A percentile compares a stretch with the other conserved stretches of the same genome.
phyloP scores from a whole-genome alignment of 805 yeast genomes.

The Candida xiaguanensis region DNA sequence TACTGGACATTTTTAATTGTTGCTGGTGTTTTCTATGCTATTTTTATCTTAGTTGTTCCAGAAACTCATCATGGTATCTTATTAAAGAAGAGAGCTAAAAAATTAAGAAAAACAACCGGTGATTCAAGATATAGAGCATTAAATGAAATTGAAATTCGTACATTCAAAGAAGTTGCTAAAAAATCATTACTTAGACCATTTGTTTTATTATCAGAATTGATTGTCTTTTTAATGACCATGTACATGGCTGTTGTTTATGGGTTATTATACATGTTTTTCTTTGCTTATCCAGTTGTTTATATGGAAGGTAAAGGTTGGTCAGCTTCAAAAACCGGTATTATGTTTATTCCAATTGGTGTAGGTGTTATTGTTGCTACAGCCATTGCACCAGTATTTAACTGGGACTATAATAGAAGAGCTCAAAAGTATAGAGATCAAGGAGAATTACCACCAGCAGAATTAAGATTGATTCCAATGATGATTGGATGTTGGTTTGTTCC shows the following conservation, averaged over 20 bases:
- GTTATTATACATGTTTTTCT: slow-evolving; percentile 37
- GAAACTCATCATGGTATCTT: slow-evolving; percentile 62
- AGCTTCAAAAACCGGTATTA: slow-evolving; percentile 32
- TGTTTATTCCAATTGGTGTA: slow-evolving; percentile 37
- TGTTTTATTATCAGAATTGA: slow-evolving; percentile 28
- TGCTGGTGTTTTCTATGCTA: slow-evolving; percentile 43
- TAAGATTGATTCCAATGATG: slow-evolving; percentile 39
- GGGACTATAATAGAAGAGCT: slow-evolving; percentile 34
- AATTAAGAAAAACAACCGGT: slow-evolving; percentile 32
- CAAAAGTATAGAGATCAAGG: slow-evolving; percentile 31
- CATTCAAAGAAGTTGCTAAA: slow-evolving; percentile 22
- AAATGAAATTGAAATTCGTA: slow-evolving; percentile 22
- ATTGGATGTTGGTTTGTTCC: slow-evolving; percentile 35
- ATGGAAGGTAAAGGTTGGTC: slow-evolving; percentile 36
- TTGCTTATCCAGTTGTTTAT: slow-evolving; percentile 33
- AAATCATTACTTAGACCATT: slow-evolving; percentile 33
- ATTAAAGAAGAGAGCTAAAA: slow-evolving; percentile 52
- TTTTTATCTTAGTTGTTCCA: slow-evolving; percentile 38
- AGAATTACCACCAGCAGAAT: slow-evolving; percentile 36
- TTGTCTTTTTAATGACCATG: slow-evolving; percentile 32
- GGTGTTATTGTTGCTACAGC: slow-evolving; percentile 28
- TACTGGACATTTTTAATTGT: slow-evolving; percentile 60
- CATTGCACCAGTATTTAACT: slow-evolving; percentile 27
- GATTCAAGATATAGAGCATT: slow-evolving; percentile 28
- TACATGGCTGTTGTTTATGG: slow-evolving; percentile 38